These are phyloP conservation scores for Garcia nutans DNA, from an alignment of 345 rosid species.

Conservation along the genomic window DNA sequence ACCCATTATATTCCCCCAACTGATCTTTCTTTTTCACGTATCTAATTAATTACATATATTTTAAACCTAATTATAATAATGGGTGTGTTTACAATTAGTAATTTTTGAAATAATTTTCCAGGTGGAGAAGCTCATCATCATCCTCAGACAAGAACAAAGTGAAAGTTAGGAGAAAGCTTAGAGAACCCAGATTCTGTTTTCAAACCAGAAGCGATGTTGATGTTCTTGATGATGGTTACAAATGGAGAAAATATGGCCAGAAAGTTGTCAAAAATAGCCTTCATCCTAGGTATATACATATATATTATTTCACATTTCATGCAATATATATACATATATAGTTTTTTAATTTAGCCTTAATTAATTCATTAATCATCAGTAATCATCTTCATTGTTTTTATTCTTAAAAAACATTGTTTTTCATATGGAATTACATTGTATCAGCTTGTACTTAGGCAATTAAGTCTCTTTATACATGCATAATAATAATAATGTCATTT, in stretches of 20 bases:
- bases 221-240: constrained; percentile 95
- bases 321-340: not conserved
- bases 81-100: no score
- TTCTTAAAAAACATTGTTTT: not conserved
- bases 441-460: not conserved
- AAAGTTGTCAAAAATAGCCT: constrained; percentile 97
- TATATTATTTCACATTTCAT: no score
- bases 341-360: not conserved
- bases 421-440: not conserved
- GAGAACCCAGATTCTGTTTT: constrained; percentile 98
- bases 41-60: not conserved
- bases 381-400: not conserved
- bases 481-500: not conserved
- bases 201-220: constrained; percentile 95
- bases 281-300: constrained; percentile 70
- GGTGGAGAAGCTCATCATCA: constrained; percentile 85
- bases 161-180: constrained; percentile 81
- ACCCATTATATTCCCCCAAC: constrained; percentile 16
- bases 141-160: constrained; percentile 66
- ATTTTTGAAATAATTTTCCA: constrained; percentile 25
- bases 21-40: constrained; percentile 20
- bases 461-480: not conserved
- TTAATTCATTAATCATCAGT: not conserved
- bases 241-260: constrained; percentile 99
- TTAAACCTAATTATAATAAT: not conserved